Percentiles rank a stretch among this genome's conserved stretches.
Evolutionary conservation across 2,329 filamentous ascomycete genomes (phyloP).

Genomic region (Fusarium kyushuense): DNA sequence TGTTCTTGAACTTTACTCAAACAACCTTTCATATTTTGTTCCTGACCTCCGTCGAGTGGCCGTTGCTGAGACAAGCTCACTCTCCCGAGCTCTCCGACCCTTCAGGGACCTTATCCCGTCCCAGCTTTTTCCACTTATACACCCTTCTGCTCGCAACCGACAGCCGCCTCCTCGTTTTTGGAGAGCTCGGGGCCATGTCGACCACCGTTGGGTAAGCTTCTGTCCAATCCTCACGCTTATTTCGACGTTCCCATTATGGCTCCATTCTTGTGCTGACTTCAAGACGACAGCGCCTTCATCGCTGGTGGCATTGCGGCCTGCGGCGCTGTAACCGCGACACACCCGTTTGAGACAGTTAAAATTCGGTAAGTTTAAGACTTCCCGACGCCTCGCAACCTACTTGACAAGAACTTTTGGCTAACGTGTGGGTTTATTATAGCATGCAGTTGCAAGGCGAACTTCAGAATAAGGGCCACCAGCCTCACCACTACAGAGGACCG

Average conservation of each 20-base stretch:
- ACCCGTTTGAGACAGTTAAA: slow-evolving; percentile 99
- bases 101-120: slow-evolving; percentile 20
- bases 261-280: slow-evolving; percentile 19
- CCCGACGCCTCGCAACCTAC: background rate
- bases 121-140: slow-evolving; percentile 2
- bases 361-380: slow-evolving; percentile 75
- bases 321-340: slow-evolving; percentile 95
- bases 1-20: slow-evolving; percentile 18
- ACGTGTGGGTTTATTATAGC: slow-evolving; percentile 57
- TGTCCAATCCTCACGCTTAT: background rate
- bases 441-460: slow-evolving; percentile 97
- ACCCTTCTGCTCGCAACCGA: slow-evolving; percentile 7
- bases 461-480: slow-evolving; percentile 85
- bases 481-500: slow-evolving; percentile 89
- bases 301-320: slow-evolving; percentile 97
- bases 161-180: slow-evolving; percentile 29
- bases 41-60: slow-evolving; percentile 9
- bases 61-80: slow-evolving; percentile 26
- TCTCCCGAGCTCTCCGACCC: slow-evolving; percentile 42
- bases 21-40: slow-evolving; percentile 8
- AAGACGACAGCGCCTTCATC: slow-evolving; percentile 78
- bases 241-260: background rate
- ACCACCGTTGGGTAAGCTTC: slow-evolving; percentile 54
- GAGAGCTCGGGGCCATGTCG: slow-evolving; percentile 47
- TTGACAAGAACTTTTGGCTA: slow-evolving; percentile 2